phyloP scores from a whole-genome alignment of 768 basidiomycete species.

The Rhodotorula diobovata region DNA sequence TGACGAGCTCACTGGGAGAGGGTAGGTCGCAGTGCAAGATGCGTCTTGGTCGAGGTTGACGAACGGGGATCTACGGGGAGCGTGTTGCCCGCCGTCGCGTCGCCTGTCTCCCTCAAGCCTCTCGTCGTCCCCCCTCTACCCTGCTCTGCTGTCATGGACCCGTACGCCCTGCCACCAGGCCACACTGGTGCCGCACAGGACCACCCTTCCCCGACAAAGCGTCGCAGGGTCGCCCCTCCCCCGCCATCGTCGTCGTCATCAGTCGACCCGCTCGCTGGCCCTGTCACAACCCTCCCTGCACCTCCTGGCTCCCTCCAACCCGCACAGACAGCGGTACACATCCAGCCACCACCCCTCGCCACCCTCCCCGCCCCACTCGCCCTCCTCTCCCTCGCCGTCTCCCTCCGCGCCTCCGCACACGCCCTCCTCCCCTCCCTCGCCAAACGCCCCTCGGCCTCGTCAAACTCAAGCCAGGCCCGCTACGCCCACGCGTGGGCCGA shows the following conservation, averaged over 20 bases:
- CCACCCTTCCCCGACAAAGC: not conserved
- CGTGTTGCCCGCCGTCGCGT: too few relatives aligned
- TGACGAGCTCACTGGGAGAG: not conserved
- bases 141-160: not conserved
- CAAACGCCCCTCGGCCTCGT: conserved; percentile 7
- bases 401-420: conserved; percentile 1
- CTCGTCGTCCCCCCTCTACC: not conserved
- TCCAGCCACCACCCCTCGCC: not conserved
- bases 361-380: not conserved
- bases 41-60: not conserved
- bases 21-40: rapidly evolving
- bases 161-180: not conserved
- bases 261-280: not conserved
- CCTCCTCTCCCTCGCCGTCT: conserved; percentile 11
- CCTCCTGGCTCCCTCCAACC: not conserved
- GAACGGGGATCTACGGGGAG: too few relatives aligned
- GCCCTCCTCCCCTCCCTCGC: conserved; percentile 6
- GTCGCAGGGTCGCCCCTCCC: not conserved
- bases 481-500: conserved; percentile 10
- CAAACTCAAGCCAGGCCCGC: not conserved
- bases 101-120: too few relatives aligned
- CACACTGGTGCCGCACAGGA: not conserved
- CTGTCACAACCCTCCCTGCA: too few relatives aligned
- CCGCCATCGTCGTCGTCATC: not conserved
- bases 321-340: too few relatives aligned